Conservation (phyloP, 192 early-diverging fungal genomes). For the Backusella mclennaniae region DNA sequence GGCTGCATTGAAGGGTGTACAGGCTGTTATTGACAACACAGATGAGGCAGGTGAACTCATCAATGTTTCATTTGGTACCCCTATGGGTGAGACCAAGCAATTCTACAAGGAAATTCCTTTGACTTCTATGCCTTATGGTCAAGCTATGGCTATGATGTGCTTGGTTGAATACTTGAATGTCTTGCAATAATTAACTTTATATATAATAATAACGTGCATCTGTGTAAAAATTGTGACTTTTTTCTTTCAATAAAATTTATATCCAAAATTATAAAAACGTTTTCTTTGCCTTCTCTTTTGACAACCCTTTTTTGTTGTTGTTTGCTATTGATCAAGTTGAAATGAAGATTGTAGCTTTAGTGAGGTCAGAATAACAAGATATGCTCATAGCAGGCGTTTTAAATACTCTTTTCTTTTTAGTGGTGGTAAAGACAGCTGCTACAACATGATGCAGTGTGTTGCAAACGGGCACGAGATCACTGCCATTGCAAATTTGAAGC, state of each 20-base stretch:
- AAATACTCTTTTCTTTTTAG: slow-evolving; percentile 38
- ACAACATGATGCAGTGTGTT: slow-evolving; percentile 94
- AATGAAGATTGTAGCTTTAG: slow-evolving; percentile 17
- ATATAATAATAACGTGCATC: not conserved
- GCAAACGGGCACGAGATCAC: slow-evolving; percentile 91
- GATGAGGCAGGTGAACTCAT: slow-evolving; percentile 19
- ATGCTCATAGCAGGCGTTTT: not conserved
- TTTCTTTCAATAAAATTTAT: not conserved
- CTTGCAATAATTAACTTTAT: not conserved
- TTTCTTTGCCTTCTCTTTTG: not conserved
- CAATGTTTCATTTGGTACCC: slow-evolving; percentile 21
- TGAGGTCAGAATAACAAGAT: not conserved
- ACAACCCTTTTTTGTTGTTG: not conserved
- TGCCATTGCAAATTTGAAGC: slow-evolving; percentile 90
- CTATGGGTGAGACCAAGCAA: slow-evolving; percentile 16
- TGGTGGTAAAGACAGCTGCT: slow-evolving; percentile 96
- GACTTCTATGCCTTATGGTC: slow-evolving; percentile 24
- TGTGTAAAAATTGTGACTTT: not conserved
- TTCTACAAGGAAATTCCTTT: slow-evolving; percentile 21
- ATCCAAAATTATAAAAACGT: not conserved
- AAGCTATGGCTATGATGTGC: slow-evolving; percentile 27
- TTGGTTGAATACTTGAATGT: not conserved
- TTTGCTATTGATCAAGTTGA: not conserved
- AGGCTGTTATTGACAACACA: slow-evolving; percentile 14
- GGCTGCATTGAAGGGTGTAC: slow-evolving; percentile 9